Evolutionary conservation across 164 flowering plant genomes (phyloP), one percentile per base, ranked within the genome.

Genomic region (Magnolia changhungtana): DNA sequence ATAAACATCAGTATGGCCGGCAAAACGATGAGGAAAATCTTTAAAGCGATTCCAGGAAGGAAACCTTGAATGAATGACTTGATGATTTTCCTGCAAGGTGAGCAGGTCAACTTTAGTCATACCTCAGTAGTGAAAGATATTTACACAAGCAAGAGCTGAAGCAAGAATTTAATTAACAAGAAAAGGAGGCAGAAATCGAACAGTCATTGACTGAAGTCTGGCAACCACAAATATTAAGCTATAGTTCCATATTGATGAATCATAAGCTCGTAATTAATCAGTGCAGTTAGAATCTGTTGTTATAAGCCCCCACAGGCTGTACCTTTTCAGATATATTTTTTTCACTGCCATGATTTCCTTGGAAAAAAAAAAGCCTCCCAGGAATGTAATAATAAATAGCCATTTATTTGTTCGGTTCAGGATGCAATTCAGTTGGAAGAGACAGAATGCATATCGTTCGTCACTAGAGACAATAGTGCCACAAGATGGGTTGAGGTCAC

Each of bases 21-120:
- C 9, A 95, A 86, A 78, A 93, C 49, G 31, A 90, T 82, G 50
- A 93, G 91, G 82, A 95, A 95, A 52, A 95, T 79, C 90, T 95
- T 95, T 78, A 95, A 74, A 59, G 90, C 95, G 72, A 93, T 87
- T 73, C 98, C 98, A 18, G 98, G 97, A 77, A 95, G 93, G 81
- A 95, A 84, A 72, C 98, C 98, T 83, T 91, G 95, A 63, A 93
- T 89, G 70, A 95, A 51, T 73, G 94, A 82, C 78, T 93, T 91
- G 76, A 93, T 80, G 45, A 81, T 16, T 55, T 77, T 74, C 81
- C 98, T 95, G 95, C 89, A 86, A 45, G 31, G 50, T 20, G 16
- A 31, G 31, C 45, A 6, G 6, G 45, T 37, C 45, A 3, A 29
- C 29, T 14, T 10, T 14, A 68, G 19, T 55, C 61, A 55, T 11